phyloP scores from a whole-genome alignment of 768 basidiomycete species.

The Termitomyces sp. region DNA sequence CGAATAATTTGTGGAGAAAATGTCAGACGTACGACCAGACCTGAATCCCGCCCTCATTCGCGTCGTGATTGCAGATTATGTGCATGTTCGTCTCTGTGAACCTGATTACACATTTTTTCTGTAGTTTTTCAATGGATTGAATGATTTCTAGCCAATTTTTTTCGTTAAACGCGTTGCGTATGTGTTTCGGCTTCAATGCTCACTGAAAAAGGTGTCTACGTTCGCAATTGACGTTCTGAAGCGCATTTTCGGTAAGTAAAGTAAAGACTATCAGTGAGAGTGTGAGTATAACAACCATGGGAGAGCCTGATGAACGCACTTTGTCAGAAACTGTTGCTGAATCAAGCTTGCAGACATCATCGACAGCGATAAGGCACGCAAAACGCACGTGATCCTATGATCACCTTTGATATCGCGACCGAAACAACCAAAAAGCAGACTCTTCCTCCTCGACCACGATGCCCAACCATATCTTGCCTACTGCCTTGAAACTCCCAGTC shows the following conservation, averaged over 20 bases:
- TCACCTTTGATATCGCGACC: no score
- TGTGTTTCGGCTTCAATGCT: constrained; percentile 15
- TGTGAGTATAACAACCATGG: background rate
- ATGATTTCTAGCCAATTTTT: constrained; percentile 56
- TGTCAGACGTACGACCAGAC: constrained; percentile 59
- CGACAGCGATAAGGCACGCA: background rate
- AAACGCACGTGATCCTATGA: background rate
- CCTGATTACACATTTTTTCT: constrained; percentile 82
- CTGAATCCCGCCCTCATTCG: constrained; percentile 81
- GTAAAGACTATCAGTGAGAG: background rate
- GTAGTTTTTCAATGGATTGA: constrained; percentile 79
- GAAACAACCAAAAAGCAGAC: background rate
- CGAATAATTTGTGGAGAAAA: background rate
- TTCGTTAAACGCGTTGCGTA: constrained; percentile 1
- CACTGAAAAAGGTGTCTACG: constrained; percentile 55
- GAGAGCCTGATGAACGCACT: background rate
- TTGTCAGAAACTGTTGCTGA: background rate
- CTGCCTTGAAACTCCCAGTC: constrained; percentile 61
- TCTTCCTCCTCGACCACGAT: constrained; percentile 17
- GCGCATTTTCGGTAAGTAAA: constrained; percentile 40
- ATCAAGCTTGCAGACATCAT: background rate
- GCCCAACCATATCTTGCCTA: constrained; percentile 54
- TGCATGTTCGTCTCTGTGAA: constrained; percentile 74
- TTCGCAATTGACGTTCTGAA: constrained; percentile 62
- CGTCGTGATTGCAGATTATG: constrained; percentile 80